These are phyloP conservation scores for Phaffia rhodozyma DNA, from an alignment of 1,284 basidiomycete species.

Conservation along the genomic window DNA sequence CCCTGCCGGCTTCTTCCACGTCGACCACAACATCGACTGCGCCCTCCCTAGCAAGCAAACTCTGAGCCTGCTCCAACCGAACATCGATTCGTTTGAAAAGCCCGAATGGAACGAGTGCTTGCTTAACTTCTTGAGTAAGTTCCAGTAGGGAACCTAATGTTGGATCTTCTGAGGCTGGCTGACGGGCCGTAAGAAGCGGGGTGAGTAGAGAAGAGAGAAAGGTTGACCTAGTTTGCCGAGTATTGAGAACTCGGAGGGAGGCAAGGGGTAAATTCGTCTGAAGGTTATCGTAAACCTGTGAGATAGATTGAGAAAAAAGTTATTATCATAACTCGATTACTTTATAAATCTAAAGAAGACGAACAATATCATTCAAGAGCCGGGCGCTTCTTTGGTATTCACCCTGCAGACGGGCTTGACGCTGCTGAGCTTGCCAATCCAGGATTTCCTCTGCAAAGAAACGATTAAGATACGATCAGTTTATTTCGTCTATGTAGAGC, in stretches of 20 bases:
- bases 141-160: constrained; percentile 56
- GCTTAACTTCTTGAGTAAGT: constrained; percentile 53
- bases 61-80: constrained; percentile 52
- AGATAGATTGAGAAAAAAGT: background rate
- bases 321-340: background rate
- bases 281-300: constrained; percentile 54
- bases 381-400: constrained; percentile 63
- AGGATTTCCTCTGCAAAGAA: constrained; percentile 40
- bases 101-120: constrained; percentile 54
- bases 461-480: background rate
- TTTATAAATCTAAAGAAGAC: constrained; percentile 26
- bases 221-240: constrained; percentile 55
- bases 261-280: constrained; percentile 51
- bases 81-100: constrained; percentile 63
- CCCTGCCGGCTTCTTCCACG: constrained; percentile 65
- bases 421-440: constrained; percentile 57
- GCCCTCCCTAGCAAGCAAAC: constrained; percentile 46
- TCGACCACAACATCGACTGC: constrained; percentile 80
- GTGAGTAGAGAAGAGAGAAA: constrained; percentile 69
- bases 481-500: background rate
- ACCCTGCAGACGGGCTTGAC: constrained; percentile 52
- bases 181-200: constrained; percentile 43
- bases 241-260: constrained; percentile 67
- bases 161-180: constrained; percentile 25
- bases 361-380: constrained; percentile 57